Base-by-base conservation (phyloP, 2,329 filamentous ascomycete species). In the Dothidotthia symphoricarpi region DNA sequence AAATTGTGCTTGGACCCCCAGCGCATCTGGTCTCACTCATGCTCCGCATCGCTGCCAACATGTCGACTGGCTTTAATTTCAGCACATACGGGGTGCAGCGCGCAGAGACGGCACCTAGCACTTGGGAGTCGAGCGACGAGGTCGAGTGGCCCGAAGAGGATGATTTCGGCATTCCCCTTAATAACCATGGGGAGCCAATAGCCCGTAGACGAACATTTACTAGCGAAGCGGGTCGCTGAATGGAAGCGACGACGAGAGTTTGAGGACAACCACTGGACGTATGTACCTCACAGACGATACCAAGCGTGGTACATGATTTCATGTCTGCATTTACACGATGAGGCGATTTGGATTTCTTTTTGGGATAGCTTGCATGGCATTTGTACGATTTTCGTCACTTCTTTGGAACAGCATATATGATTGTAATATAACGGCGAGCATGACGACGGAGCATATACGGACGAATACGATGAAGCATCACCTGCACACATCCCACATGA, bases 1-100 rank as follows among this genome's bases (percentile, higher is more conserved):
- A 86, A 34, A 76, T 93, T 19, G 75, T 95, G 3, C 70, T 95
- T 11, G 82, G 86, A 0, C 88, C 88, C n/a, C 88, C 90, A 0
- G 79, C 83, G 24, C 81, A 90, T 53, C 76, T 95, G 2, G 78
- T 95, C 24, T 75, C 80, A 16, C 72, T 95, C 27, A 89, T 95
- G 75, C 76, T 95, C 4, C 81, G 82, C 39, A 87, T 95, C 39
- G 87, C 89, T 1, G 83, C 86, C 0, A 82, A 80, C 45, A 88
- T 95, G 45, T 77, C 82, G 1, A 67, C 67, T 30, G 73, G 73
- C 3, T 61, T 63, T 31, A 54, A 58, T 24, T 63, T 63, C 39
- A 55, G 55, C 29, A 62, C 62, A 3, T 67, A 64, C 38, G 57
- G 58, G 10, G 45, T 67, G 11, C 51, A 55, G 11, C 50, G 51